Conservation (phyloP, 768 basidiomycete genomes). For the Kondoa subrosea region DNA sequence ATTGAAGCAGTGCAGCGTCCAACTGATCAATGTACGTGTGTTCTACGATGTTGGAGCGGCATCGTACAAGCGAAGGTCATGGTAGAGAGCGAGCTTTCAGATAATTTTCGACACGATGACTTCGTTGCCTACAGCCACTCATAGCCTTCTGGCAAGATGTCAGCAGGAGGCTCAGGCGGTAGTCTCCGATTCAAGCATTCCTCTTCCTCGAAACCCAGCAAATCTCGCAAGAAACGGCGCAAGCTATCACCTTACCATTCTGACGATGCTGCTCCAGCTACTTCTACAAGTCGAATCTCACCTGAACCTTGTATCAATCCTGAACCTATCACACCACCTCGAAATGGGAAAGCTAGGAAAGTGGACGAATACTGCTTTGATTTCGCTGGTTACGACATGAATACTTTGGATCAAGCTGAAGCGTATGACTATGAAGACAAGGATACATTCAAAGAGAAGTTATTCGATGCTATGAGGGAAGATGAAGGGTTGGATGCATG, state of each 20-base stretch:
- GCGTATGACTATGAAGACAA: constrained; percentile 12
- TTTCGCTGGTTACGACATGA: constrained; percentile 12
- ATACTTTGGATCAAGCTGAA: constrained; percentile 12
- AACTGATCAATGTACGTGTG: too few species aligned
- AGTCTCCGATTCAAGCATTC: too few species aligned
- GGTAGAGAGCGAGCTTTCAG: too few species aligned
- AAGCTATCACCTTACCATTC: neutral
- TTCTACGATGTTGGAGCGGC: too few species aligned
- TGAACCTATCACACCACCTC: neutral
- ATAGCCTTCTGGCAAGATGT: too few species aligned
- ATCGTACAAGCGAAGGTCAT: too few species aligned
- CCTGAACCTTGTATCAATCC: neutral
- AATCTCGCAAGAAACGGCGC: neutral
- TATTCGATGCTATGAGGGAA: constrained; percentile 17
- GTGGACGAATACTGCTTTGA: constrained; percentile 8
- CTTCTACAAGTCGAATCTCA: constrained; percentile 16
- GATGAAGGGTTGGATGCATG: constrained; percentile 17
- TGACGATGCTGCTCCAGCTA: constrained; percentile 1
- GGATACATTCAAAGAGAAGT: constrained; percentile 11
- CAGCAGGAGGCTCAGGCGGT: too few species aligned
- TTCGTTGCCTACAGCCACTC: too few species aligned
- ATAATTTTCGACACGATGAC: too few species aligned
- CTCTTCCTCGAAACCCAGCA: too few species aligned
- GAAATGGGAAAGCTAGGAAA: neutral
- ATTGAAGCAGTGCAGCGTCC: too few species aligned